These are phyloP conservation scores for Talaromyces nanjingensis DNA, from an alignment of 495 filamentous ascomycete genomes.

Conservation along the genomic window DNA sequence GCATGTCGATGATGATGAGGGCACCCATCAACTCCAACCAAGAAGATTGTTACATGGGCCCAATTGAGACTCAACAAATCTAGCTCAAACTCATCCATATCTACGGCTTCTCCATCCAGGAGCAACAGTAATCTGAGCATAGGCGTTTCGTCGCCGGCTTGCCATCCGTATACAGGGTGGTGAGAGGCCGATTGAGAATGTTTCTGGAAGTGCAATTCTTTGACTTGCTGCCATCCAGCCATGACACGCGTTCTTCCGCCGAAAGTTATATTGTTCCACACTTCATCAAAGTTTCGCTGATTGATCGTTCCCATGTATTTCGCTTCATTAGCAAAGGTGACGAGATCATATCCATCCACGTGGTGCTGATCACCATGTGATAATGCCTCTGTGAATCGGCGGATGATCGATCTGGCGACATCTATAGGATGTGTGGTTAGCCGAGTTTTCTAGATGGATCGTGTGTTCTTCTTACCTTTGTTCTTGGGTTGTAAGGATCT, in stretches of 20 bases:
- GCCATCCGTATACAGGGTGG: conserved; percentile 43
- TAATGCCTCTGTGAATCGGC: conserved; percentile 38
- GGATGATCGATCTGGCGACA: conserved; percentile 34
- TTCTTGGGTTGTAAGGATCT: conserved; percentile 37
- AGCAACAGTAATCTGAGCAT: conserved; percentile 36
- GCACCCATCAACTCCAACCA: conserved; percentile 43
- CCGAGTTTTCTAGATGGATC: background rate
- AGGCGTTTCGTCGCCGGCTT: conserved; percentile 38
- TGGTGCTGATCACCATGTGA: conserved; percentile 32
- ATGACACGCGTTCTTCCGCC: conserved; percentile 37
- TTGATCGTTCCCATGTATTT: conserved; percentile 32
- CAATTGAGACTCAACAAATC: conserved; percentile 38
- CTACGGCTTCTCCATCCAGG: conserved; percentile 38
- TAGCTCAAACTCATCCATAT: conserved; percentile 46
- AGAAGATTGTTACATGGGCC: conserved; percentile 43
- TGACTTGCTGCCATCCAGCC: conserved; percentile 43
- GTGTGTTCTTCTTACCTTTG: conserved; percentile 23
- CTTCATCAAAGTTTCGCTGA: conserved; percentile 26
- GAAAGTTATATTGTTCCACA: conserved; percentile 28
- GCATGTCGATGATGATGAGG: conserved; percentile 43
- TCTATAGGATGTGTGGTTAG: conserved; percentile 18
- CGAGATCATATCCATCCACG: conserved; percentile 32
- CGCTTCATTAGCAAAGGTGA: conserved; percentile 32
- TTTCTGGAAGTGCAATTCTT: conserved; percentile 41
- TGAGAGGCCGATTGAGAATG: conserved; percentile 37